These are phyloP conservation scores for Herpomyces periplanetae DNA, from an alignment of 2,329 filamentous ascomycete genomes.

Conservation along the genomic window DNA sequence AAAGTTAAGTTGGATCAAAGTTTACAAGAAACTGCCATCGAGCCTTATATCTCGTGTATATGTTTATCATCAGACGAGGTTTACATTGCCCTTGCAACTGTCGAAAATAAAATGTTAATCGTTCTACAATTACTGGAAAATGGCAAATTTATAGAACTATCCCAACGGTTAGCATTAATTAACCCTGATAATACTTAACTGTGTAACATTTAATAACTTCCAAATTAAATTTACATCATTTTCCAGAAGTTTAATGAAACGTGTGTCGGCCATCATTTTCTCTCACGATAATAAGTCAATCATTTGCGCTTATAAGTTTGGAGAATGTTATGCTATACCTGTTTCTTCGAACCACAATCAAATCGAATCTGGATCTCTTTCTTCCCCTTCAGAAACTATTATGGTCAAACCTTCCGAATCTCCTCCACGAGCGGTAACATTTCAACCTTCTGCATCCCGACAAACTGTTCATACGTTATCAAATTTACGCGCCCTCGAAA, in stretches of 20 bases:
- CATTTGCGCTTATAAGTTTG: conserved; percentile 68
- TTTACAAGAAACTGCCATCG: too few relatives aligned
- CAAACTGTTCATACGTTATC: conserved; percentile 20
- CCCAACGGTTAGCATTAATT: too few relatives aligned
- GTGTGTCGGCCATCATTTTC: conserved; percentile 34
- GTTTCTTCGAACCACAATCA: conserved; percentile 12
- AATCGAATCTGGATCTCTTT: conserved; percentile 4
- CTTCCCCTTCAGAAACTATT: conserved; percentile 16
- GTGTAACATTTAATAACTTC: too few relatives aligned
- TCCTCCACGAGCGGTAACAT: conserved; percentile 8
- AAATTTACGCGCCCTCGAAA: conserved; percentile 16
- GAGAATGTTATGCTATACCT: conserved; percentile 67
- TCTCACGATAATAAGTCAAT: conserved; percentile 29
- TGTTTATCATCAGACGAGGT: too few relatives aligned
- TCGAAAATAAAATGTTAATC: too few relatives aligned
- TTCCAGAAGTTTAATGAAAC: conserved; percentile 42
- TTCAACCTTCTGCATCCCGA: conserved; percentile 14
- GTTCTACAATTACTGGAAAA: too few relatives aligned
- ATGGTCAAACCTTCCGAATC: conserved; percentile 8
- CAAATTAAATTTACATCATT: too few relatives aligned
- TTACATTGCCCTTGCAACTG: too few relatives aligned
- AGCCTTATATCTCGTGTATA: too few relatives aligned
- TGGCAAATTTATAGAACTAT: too few relatives aligned
- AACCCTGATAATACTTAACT: too few relatives aligned
- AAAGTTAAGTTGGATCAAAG: too few relatives aligned